Base-by-base conservation (phyloP, 106 monocot species). In the Acorus calamus region DNA sequence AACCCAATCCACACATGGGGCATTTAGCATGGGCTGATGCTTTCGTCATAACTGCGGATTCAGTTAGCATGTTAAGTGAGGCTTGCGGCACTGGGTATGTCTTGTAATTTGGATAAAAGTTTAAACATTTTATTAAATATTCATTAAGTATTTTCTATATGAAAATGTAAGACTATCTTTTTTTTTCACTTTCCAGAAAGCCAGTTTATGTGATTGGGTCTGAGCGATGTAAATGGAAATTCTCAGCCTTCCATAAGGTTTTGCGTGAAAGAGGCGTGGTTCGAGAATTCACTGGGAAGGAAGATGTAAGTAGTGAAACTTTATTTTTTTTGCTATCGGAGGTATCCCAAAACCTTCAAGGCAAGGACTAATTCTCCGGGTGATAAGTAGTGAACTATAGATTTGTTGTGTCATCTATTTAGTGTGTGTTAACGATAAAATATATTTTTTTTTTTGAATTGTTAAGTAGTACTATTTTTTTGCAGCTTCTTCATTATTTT, bases 21-120 rank as follows among this genome's bases (percentile, higher is more conserved):
- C 98, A 99, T 77, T 81, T 99, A 6, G 98, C 98, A 65, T 99
- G 98, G 98, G 98, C 81, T 28, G 92, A 99, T 92, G 92, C 98
- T 9, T 99, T 99, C 56, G 73, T 99, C 44, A 73, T 99, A 50
- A 88, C 98, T 60, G 98, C 98, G 2, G 98, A 99, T 71, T 99
- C 98, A 41, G 65, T 92, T 47, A 92, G 92, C 68, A 92, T 99
- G 98, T 62, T 88, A 61, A 99, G 98, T 53, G 98, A 99, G 76
- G 92, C 85, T 45, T 99, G 98, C 83, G 92, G 85, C 64, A 92
- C 98, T 51, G 98, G 98, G 96, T 98, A 88, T 57, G 69, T 69
- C 28, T 28, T 28, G 28, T 28, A 28, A 28, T 28, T 28, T 69
- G 4, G 4, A 11, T 48, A 61, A 3, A 50, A 3, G 5, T 49